Conservation (phyloP, 768 basidiomycete species). For the Leucogyrophana mollusca region DNA sequence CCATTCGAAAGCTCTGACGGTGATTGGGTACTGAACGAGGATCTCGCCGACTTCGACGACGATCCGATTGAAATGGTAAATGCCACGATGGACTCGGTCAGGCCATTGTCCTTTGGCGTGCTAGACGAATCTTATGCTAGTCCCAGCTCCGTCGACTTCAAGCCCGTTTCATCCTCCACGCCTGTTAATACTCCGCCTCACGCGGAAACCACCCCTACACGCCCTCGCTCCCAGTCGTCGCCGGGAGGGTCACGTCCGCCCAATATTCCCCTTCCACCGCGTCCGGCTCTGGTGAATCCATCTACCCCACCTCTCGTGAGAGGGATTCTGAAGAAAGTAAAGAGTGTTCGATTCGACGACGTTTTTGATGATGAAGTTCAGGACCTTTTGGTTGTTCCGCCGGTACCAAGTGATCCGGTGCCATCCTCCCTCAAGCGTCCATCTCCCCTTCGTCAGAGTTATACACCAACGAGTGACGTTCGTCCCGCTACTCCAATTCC, state of each 20-base stretch:
- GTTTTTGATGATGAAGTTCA: conserved; percentile 3
- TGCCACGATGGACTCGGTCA: not conserved
- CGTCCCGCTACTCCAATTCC: conserved; percentile 13
- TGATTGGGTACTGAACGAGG: conserved; percentile 37
- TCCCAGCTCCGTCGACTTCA: conserved; percentile 6
- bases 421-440: conserved; percentile 1
- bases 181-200: conserved; percentile 7
- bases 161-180: conserved; percentile 13
- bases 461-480: conserved; percentile 2
- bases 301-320: conserved; percentile 28
- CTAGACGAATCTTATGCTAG: not conserved
- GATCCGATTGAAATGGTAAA: conserved; percentile 11
- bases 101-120: too few relatives aligned
- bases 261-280: conserved; percentile 16
- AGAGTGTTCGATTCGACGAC: conserved; percentile 39
- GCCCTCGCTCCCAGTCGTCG: conserved; percentile 16
- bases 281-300: conserved; percentile 20
- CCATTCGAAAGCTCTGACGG: conserved; percentile 21
- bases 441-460: conserved; percentile 7
- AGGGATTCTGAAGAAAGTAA: conserved; percentile 39
- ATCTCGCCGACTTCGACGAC: conserved; percentile 24
- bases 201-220: too few relatives aligned
- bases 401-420: not conserved
- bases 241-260: conserved; percentile 13
- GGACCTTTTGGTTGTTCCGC: not conserved